These are phyloP conservation scores for Cladosporium sp. DNA, from an alignment of 2,329 filamentous ascomycete genomes.

Conservation along the genomic window DNA sequence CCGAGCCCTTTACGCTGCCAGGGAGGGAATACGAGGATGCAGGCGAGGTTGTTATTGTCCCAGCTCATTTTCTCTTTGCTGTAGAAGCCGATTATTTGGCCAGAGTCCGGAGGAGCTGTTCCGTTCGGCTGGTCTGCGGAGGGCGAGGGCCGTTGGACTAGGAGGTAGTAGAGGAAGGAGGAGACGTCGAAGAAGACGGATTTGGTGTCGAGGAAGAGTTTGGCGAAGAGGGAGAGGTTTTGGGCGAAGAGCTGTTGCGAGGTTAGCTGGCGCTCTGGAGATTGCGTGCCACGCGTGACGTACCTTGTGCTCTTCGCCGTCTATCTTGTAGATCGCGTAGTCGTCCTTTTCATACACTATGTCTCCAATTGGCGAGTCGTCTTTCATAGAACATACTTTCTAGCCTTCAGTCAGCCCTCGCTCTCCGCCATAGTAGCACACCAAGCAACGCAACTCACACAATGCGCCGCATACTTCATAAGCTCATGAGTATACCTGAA, in stretches of 20 bases:
- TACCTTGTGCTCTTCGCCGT: conserved; percentile 68
- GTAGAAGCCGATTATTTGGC: conserved; percentile 86
- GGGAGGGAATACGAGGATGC: conserved; percentile 90
- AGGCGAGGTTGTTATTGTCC: conserved; percentile 97
- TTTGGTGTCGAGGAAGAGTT: conserved; percentile 96
- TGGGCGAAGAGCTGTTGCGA: conserved; percentile 69
- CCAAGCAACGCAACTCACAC: conserved; percentile 27
- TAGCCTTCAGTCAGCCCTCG: conserved; percentile 15
- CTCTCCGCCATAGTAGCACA: neutral
- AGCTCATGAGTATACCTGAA: conserved; percentile 77
- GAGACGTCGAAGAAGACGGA: conserved; percentile 96
- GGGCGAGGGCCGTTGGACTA: conserved; percentile 60
- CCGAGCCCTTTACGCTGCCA: conserved; percentile 90
- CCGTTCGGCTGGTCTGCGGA: conserved; percentile 1
- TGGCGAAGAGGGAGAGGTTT: conserved; percentile 91
- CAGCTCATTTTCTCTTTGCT: conserved; percentile 98
- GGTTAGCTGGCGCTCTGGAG: conserved; percentile 2
- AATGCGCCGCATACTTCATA: conserved; percentile 42
- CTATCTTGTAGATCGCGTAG: conserved; percentile 86
- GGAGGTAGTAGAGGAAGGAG: conserved; percentile 89
- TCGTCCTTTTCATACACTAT: conserved; percentile 73
- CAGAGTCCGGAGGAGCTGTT: conserved; percentile 3
- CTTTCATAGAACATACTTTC: conserved; percentile 40
- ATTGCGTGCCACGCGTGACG: conserved; percentile 29
- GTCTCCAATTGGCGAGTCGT: conserved; percentile 54